Evolutionary conservation across 768 basidiomycete species (phyloP).

Genomic region (Gyrodon lividus): DNA sequence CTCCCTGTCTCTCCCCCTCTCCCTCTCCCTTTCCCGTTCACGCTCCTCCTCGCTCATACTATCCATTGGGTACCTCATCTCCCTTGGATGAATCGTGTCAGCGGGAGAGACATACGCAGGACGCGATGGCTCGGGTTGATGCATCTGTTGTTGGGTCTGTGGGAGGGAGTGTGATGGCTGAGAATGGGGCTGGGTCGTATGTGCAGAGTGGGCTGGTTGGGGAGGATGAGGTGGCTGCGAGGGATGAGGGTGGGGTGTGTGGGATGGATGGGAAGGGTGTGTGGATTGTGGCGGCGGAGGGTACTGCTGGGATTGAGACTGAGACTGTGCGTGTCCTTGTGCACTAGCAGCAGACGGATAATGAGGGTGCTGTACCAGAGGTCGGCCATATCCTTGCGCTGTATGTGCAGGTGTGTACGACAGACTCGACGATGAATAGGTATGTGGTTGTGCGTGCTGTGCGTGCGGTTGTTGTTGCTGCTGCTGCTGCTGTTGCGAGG

Average conservation of each 20-base stretch:
- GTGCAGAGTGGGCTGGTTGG: slow-evolving; percentile 12
- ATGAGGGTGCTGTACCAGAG: slow-evolving; percentile 18
- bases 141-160: slow-evolving; percentile 26
- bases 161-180: slow-evolving; percentile 25
- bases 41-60: slow-evolving; percentile 18
- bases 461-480: slow-evolving; percentile 19
- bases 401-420: slow-evolving; percentile 15
- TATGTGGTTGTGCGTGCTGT: slow-evolving; percentile 16
- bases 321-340: slow-evolving; percentile 4
- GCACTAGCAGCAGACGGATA: slow-evolving; percentile 6
- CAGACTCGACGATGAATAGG: slow-evolving; percentile 14
- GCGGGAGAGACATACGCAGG: slow-evolving; percentile 29
- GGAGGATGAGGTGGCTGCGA: slow-evolving; percentile 17
- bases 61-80: slow-evolving; percentile 13
- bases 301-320: slow-evolving; percentile 31
- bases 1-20: slow-evolving; percentile 21
- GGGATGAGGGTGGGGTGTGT: slow-evolving; percentile 5
- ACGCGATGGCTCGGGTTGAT: slow-evolving; percentile 22
- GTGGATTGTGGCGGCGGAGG: slow-evolving; percentile 9
- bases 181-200: slow-evolving; percentile 21
- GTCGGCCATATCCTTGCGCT: slow-evolving; percentile 12
- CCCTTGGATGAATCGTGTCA: slow-evolving; percentile 29
- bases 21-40: slow-evolving; percentile 21
- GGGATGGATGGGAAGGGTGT: slow-evolving; percentile 13
- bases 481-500: slow-evolving; percentile 5